phyloP scores from a whole-genome alignment of 2,329 filamentous ascomycete genomes.

The Colletotrichum limetticola region DNA sequence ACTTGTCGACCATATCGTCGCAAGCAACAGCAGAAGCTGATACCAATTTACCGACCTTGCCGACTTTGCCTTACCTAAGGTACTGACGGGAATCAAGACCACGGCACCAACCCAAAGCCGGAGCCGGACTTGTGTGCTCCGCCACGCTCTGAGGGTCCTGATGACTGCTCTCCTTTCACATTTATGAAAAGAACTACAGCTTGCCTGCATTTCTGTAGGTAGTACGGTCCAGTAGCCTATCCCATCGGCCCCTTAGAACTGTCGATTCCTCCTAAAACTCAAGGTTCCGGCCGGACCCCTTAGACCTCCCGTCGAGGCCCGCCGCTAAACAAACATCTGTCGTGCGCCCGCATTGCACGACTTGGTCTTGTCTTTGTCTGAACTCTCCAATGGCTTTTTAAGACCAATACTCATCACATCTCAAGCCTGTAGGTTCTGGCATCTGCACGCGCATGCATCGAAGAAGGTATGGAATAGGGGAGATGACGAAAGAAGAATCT shows the following conservation, averaged over 20 bases:
- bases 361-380: slow-evolving; percentile 17
- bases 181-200: neutral
- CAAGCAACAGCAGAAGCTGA: neutral
- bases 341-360: slow-evolving; percentile 1
- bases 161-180: neutral
- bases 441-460: neutral
- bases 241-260: neutral
- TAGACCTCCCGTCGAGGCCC: slow-evolving; percentile 24
- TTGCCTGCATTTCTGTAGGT: too few species aligned
- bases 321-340: neutral
- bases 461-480: neutral
- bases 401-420: neutral
- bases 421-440: neutral
- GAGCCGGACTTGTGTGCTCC: neutral
- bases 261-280: neutral
- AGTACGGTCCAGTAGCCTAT: too few species aligned
- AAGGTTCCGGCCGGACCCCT: slow-evolving; percentile 6
- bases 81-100: neutral
- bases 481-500: neutral
- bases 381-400: neutral
- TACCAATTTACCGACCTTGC: too few species aligned
- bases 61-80: neutral
- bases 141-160: neutral
- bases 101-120: neutral
- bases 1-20: neutral